Evolutionary conservation across 2,329 filamentous ascomycete species (phyloP).

Genomic region (Colletotrichum sp.): DNA sequence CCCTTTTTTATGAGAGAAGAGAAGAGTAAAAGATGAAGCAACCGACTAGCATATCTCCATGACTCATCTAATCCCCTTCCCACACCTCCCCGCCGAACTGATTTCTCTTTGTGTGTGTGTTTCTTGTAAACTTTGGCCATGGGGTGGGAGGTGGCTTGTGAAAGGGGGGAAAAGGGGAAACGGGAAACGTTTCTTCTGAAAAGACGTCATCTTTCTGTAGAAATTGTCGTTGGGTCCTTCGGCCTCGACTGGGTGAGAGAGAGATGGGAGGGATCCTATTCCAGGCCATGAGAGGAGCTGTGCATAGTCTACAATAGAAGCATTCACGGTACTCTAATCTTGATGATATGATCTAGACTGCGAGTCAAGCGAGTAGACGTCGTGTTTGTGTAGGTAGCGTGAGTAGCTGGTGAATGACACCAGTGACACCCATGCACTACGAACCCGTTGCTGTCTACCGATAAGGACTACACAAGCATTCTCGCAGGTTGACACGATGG

Average conservation of each 20-base stretch:
- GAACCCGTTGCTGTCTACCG: neutral
- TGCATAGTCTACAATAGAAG: slow-evolving; percentile 20
- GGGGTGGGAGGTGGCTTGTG: neutral
- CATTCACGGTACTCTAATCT: slow-evolving; percentile 6
- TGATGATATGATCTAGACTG: neutral
- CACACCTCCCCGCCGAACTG: neutral
- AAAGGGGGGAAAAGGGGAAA: neutral
- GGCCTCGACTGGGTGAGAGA: neutral
- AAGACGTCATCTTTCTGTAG: neutral
- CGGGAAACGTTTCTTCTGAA: neutral
- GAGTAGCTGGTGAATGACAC: neutral
- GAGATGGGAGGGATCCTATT: neutral
- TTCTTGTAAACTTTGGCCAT: slow-evolving; percentile 13
- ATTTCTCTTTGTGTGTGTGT: slow-evolving; percentile 14
- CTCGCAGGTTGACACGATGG: neutral
- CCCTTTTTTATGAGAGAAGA: neutral
- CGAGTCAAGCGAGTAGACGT: neutral
- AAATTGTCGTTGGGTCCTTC: neutral
- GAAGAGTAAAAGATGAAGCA: neutral
- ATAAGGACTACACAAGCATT: neutral
- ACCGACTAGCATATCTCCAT: slow-evolving; percentile 2
- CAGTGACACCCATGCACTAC: neutral
- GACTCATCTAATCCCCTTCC: neutral
- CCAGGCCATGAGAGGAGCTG: neutral
- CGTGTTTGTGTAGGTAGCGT: neutral